A percentile compares a stretch with the other conserved stretches of the same genome.
Evolutionary conservation across 345 rosid genomes (phyloP).

Genomic region (Aquilaria sinensis): DNA sequence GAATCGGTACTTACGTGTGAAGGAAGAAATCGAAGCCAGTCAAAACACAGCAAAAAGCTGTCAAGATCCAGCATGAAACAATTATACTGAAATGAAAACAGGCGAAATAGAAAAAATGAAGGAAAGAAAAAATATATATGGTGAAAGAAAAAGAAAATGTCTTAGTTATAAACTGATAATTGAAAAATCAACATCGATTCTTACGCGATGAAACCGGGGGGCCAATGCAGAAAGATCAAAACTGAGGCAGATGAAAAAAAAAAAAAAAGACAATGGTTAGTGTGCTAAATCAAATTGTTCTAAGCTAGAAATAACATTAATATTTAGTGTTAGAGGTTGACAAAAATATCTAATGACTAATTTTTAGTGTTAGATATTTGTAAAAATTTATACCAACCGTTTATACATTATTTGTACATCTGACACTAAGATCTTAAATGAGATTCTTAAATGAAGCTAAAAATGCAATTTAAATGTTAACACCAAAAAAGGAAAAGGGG

Average conservation of each 20-base stretch:
- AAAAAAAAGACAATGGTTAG: conserved; percentile 8
- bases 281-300: conserved; percentile 8
- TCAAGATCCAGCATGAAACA: conserved; percentile 60
- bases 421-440: too few relatives aligned
- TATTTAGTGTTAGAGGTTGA: too few relatives aligned
- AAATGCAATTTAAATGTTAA: too few relatives aligned
- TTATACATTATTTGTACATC: too few relatives aligned
- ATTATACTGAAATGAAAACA: conserved; percentile 40
- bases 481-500: too few relatives aligned
- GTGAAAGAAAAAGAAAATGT: neutral
- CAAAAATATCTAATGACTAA: too few relatives aligned
- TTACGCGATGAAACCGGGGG: conserved; percentile 59
- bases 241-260: conserved; percentile 25
- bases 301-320: neutral
- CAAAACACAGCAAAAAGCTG: conserved; percentile 50
- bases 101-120: neutral
- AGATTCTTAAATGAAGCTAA: too few relatives aligned
- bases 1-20: conserved; percentile 40
- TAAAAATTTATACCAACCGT: too few relatives aligned
- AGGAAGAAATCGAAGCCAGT: conserved; percentile 63
- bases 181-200: conserved; percentile 13
- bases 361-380: too few relatives aligned
- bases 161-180: neutral
- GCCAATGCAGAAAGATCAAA: conserved; percentile 55
- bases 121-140: neutral